Evolutionary conservation across 2,329 filamentous ascomycete genomes (phyloP).

Genomic region (Blastomyces emzantsi): DNA sequence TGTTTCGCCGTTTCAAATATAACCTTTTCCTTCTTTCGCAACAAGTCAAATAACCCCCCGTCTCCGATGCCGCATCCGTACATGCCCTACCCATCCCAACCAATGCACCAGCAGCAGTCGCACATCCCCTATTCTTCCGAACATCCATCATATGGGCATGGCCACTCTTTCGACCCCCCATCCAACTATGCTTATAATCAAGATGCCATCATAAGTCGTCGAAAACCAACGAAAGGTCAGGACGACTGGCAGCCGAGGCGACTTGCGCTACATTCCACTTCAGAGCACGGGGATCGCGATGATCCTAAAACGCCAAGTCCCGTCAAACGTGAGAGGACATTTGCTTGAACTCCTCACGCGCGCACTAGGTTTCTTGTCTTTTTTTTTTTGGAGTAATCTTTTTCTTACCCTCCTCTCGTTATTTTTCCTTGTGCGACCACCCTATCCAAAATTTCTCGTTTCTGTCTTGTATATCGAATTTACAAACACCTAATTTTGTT

Average conservation of each 20-base stretch:
- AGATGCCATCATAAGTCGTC: constrained; percentile 15
- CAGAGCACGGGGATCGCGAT: constrained; percentile 25
- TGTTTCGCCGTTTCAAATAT: constrained; percentile 51
- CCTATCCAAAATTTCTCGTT: too few species aligned
- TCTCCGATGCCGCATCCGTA: constrained; percentile 17
- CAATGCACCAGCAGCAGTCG: constrained; percentile 20
- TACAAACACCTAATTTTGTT: neutral
- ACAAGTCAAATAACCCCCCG: constrained; percentile 32
- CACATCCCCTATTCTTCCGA: constrained; percentile 24
- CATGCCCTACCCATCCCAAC: constrained; percentile 20
- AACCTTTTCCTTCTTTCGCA: constrained; percentile 49
- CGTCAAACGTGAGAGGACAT: constrained; percentile 23
- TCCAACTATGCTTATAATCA: constrained; percentile 10
- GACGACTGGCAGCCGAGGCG: constrained; percentile 24
- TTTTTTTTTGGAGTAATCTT: too few species aligned
- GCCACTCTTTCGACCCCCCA: constrained; percentile 6
- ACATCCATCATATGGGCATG: constrained; percentile 20
- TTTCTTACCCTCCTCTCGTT: neutral
- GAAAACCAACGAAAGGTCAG: constrained; percentile 19
- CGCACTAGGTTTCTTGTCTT: neutral
- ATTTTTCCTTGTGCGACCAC: neutral
- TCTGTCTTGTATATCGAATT: neutral
- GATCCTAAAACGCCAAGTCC: constrained; percentile 33
- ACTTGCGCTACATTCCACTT: constrained; percentile 25
- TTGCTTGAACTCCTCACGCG: constrained; percentile 11